These are phyloP conservation scores for Colletotrichum sp. DNA, from an alignment of 2,329 filamentous ascomycete species.

Conservation along the genomic window DNA sequence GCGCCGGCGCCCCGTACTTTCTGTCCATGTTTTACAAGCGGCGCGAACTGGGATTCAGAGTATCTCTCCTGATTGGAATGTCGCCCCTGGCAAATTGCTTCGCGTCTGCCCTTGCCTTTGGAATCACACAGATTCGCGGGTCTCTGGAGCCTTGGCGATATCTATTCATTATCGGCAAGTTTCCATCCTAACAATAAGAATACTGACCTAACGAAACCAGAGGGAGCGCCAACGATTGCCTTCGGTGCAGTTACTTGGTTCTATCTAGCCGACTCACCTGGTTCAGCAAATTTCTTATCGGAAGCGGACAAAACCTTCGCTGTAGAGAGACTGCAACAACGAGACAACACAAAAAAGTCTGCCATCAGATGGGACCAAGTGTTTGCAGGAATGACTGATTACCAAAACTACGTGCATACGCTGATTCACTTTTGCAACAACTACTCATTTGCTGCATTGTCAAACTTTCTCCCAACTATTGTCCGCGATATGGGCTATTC, in stretches of 20 bases:
- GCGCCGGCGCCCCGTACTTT: conserved; percentile 32
- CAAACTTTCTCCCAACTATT: conserved; percentile 47
- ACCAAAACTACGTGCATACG: conserved; percentile 39
- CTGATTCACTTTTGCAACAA: conserved; percentile 44
- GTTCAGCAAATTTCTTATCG: conserved; percentile 31
- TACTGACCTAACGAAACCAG: conserved; percentile 17
- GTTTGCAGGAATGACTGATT: conserved; percentile 35
- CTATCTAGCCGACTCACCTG: conserved; percentile 33
- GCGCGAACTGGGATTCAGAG: conserved; percentile 32
- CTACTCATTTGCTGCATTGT: conserved; percentile 40
- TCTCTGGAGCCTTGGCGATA: conserved; percentile 31
- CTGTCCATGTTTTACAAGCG: conserved; percentile 38
- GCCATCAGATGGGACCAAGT: conserved; percentile 33
- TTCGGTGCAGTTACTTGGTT: conserved; percentile 32
- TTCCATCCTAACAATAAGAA: conserved; percentile 3
- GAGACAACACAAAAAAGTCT: conserved; percentile 22
- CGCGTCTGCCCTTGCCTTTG: conserved; percentile 36
- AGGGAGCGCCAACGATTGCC: conserved; percentile 32
- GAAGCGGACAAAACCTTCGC: conserved; percentile 28
- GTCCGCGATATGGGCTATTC: conserved; percentile 43
- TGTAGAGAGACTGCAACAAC: conserved; percentile 23
- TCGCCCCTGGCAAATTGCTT: conserved; percentile 37
- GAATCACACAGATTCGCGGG: conserved; percentile 31
- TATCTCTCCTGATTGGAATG: conserved; percentile 29
- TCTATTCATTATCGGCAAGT: conserved; percentile 32